phyloP scores from a whole-genome alignment of 192 early-diverging fungal species.

The Coemansia sp. region DNA sequence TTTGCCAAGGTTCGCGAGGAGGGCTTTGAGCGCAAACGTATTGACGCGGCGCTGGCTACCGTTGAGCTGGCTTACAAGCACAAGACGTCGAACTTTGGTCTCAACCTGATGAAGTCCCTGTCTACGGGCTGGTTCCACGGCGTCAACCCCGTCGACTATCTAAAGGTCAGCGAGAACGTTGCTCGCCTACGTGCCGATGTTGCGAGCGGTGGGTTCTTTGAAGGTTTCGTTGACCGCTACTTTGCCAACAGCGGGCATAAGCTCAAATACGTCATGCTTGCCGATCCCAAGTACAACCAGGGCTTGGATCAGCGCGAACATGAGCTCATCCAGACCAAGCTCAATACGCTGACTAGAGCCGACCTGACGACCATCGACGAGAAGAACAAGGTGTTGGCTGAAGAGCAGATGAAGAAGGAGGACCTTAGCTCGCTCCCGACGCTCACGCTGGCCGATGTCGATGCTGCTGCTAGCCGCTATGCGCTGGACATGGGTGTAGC shows the following conservation, averaged over 20 bases:
- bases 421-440: conserved; percentile 84
- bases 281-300: conserved; percentile 63
- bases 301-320: conserved; percentile 64
- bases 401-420: conserved; percentile 70
- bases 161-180: conserved; percentile 78
- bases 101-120: conserved; percentile 73
- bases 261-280: conserved; percentile 81
- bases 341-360: conserved; percentile 57
- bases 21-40: conserved; percentile 76
- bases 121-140: conserved; percentile 87
- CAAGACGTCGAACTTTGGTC: conserved; percentile 84
- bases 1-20: conserved; percentile 63
- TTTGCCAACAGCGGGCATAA: conserved; percentile 77
- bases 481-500: conserved; percentile 51
- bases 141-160: conserved; percentile 75
- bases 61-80: conserved; percentile 90
- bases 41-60: conserved; percentile 83
- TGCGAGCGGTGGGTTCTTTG: conserved; percentile 66
- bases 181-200: conserved; percentile 64
- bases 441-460: conserved; percentile 76
- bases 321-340: conserved; percentile 60
- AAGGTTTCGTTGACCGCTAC: conserved; percentile 69
- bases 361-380: conserved; percentile 63
- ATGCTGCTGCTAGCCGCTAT: conserved; percentile 56
- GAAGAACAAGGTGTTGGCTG: conserved; percentile 65